Base-by-base conservation (phyloP, 768 basidiomycete species). In the Phaffia australis region DNA sequence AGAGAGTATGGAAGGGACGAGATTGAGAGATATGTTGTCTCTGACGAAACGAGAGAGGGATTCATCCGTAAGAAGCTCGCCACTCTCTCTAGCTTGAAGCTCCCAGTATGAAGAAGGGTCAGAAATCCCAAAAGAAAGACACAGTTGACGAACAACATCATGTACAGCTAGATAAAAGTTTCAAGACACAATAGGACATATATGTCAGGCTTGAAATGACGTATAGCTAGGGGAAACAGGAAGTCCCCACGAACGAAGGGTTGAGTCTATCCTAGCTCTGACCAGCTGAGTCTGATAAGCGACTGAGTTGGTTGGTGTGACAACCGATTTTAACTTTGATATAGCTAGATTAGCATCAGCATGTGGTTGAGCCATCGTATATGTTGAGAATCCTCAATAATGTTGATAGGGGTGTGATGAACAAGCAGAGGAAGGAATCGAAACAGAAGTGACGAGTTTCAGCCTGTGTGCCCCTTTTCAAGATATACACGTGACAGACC, bases 1-100 rank as follows among this genome's bases (percentile, higher is more conserved):
- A 29, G 11, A 52, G 42, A 52, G 29, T 19, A 25, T 27, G 30
- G 29, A 16, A 2, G 15, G n/a, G 7, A 77, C 83, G 71, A 73
- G 90, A 89, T 85, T 89, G 64, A 92, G 79, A 72, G 87, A 84
- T 57, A 81, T 82, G 75, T 87, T 90, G 50, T 81, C 80, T 76
- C 82, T 86, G 70, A 92, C 88, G 79, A 87, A 87, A 77, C 82
- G 84, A 73, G 84, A 81, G 72, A 95, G 74, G 73, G 92, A 93
- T 70, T 90, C 88, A 72, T 87, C 87, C 30, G 89, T 92, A 21
- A 95, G 85, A 56, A 93, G 76, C 70, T 88, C 88, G 68, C 87
- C 87, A 19, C 81, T 83, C 71, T 89, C 87, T n/a, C 50, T 56
- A 29, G 51, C 49, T 4, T 61, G 60, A 4, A 67, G 66, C 7